phyloP scores from a whole-genome alignment of 140 eudicot species.

The Cichorium intybus region DNA sequence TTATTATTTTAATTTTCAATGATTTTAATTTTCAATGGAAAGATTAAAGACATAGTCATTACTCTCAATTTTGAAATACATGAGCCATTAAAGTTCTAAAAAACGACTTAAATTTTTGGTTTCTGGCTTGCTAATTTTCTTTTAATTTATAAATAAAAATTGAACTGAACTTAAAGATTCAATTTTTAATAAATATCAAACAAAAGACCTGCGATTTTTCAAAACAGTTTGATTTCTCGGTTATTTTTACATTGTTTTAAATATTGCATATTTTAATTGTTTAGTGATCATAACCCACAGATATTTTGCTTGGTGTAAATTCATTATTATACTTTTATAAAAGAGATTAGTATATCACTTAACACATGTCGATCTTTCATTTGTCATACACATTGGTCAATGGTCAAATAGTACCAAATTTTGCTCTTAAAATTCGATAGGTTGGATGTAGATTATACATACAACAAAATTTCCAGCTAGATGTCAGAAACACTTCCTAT shows the following conservation, averaged over 20 bases:
- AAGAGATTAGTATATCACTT: slow-evolving; percentile 21
- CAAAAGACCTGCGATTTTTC: no score
- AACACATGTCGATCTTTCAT: slow-evolving; percentile 20
- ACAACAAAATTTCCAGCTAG: not conserved
- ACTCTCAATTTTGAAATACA: no score
- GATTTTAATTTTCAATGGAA: no score
- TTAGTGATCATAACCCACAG: not conserved
- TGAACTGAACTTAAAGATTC: no score
- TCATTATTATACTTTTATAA: slow-evolving; percentile 8
- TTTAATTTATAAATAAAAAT: no score
- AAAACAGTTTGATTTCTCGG: no score
- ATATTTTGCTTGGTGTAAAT: slow-evolving; percentile 9
- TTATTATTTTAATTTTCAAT: no score
- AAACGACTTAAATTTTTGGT: no score
- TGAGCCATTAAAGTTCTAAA: no score
- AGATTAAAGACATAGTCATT: no score
- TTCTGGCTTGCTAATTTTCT: no score
- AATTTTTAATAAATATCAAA: no score
- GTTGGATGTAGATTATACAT: not conserved
- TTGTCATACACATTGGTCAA: not conserved
- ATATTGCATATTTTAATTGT: not conserved
- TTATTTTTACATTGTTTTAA: slow-evolving; percentile 7
- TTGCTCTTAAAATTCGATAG: not conserved
- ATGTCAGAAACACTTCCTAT: not conserved
- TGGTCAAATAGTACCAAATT: not conserved